Evolutionary conservation across 1,139 yeast genomes (phyloP), one percentile per base, ranked within the genome.

Genomic region (Yamadazyma membranifaciens): DNA sequence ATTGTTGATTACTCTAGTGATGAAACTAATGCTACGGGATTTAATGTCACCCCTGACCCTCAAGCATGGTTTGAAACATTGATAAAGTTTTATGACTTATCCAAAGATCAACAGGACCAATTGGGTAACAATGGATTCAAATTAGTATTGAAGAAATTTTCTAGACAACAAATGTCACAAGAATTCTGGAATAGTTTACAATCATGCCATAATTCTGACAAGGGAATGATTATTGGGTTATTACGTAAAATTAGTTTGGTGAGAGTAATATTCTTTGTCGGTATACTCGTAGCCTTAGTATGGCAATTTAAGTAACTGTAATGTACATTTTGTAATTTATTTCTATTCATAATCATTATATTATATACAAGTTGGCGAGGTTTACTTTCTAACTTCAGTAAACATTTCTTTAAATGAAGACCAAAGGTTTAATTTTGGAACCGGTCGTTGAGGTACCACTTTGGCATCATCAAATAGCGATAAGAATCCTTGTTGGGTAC

Each of bases 21-120:
- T 40, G 58, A 52, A 3, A 50, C 51, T 1, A 48, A 65, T 2
- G 84, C 83, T 12, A 89, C 96, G 0, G 98, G 98, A 0, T 92
- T 86, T 76, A 73, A 81, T 26, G 75, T 81, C 27, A 72, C 73
- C 3, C 70, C 85, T 1, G 75, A 75, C 37, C 67, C 73, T 6
- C 64, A 64, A 3, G 63, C 65, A 37, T 92, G 98, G 98, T 36
- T 32, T 6, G 60, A 69, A 14, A 78, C 78, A 0, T 60, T 91
- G 52, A 61, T 58, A 32, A 57, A 57, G 61, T 59, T 36, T 57
- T 56, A 56, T 15, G 46, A 48, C 7, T 34, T 40, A 28, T 13
- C 36, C 6, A 22, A 27, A 2, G 62, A 52, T 13, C 65, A 62
- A 15, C 69, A 63, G 32, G 44, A 42, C 1, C 43, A 43, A 34